A percentile compares a stretch with the other conserved stretches of the same genome.
phyloP scores from a whole-genome alignment of 192 early-diverging fungal species.

The Rhizophlyctis rosea region DNA sequence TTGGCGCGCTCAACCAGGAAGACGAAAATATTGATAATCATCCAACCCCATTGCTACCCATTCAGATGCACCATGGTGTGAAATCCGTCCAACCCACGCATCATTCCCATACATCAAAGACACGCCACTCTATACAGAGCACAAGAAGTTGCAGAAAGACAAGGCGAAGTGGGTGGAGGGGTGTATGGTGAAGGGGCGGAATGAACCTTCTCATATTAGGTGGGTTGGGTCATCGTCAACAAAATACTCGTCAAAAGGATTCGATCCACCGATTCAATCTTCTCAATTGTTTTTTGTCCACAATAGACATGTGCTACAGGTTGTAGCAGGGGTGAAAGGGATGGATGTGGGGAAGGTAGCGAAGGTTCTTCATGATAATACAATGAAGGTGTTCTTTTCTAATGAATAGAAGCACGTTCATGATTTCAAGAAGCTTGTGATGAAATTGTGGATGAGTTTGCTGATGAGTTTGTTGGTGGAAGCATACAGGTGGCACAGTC shows the following conservation, averaged over 20 bases:
- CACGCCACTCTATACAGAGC: too few species aligned
- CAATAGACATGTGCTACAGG: constrained; percentile 63
- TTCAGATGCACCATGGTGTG: constrained; percentile 91
- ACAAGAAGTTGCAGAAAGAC: constrained; percentile 45
- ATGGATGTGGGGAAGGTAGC: constrained; percentile 55
- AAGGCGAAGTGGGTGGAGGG: constrained; percentile 73
- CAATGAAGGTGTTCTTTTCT: constrained; percentile 63
- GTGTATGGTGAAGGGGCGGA: constrained; percentile 73
- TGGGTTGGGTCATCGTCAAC: not conserved
- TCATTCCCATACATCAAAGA: constrained; percentile 49
- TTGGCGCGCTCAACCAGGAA: too few species aligned
- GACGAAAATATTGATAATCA: too few species aligned
- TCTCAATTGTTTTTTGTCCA: not conserved
- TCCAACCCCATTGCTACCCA: too few species aligned
- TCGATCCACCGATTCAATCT: not conserved
- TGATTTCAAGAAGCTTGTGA: too few species aligned
- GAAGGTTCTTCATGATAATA: constrained; percentile 63
- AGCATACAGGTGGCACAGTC: too few species aligned
- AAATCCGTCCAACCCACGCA: constrained; percentile 83
- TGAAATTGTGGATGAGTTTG: too few species aligned
- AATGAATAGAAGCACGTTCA: too few species aligned
- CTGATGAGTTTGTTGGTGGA: too few species aligned
- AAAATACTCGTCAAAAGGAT: not conserved
- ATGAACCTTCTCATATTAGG: constrained; percentile 66
- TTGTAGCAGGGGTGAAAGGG: constrained; percentile 60